These are phyloP conservation scores for Pseudogymnoascus sp. DNA, from an alignment of 2,329 filamentous ascomycete genomes.

Conservation along the genomic window DNA sequence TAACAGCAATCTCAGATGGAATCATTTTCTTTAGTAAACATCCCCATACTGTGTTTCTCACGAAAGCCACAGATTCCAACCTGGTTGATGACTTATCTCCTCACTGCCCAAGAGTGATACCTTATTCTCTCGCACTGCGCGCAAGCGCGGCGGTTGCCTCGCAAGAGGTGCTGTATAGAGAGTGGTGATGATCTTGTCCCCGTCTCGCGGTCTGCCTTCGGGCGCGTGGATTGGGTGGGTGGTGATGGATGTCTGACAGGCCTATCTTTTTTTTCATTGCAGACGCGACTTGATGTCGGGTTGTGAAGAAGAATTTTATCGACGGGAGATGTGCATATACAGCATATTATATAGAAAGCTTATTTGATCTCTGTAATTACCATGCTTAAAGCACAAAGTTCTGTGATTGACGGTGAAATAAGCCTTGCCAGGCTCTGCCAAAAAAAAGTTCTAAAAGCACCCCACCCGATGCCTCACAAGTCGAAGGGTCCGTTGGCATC, in stretches of 20 bases:
- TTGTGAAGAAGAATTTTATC: conserved; percentile 42
- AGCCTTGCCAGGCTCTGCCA: not conserved
- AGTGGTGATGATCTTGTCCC: conserved; percentile 94
- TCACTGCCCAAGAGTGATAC: conserved; percentile 84
- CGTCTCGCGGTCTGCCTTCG: conserved; percentile 62
- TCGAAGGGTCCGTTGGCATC: not conserved
- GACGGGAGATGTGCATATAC: not conserved
- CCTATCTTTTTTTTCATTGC: conserved; percentile 49
- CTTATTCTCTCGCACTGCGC: conserved; percentile 52
- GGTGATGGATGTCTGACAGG: conserved; percentile 87
- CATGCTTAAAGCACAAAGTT: not conserved
- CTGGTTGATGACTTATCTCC: conserved; percentile 91
- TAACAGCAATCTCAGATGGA: conserved; percentile 40
- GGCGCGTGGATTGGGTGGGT: conserved; percentile 71
- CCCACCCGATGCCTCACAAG: not conserved
- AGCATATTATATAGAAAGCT: not conserved
- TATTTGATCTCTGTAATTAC: not conserved
- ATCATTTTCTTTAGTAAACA: conserved; percentile 97
- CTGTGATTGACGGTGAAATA: not conserved
- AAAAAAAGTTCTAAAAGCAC: not conserved
- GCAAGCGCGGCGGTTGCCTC: conserved; percentile 49
- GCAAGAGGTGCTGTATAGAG: conserved; percentile 58
- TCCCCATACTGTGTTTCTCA: conserved; percentile 84
- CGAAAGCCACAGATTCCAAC: conserved; percentile 89
- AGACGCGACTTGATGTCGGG: conserved; percentile 38